A percentile compares a stretch with the other conserved stretches of the same genome.
Conservation (phyloP, 352 stramenopile genomes). For the Globisporangium uncinulatum region DNA sequence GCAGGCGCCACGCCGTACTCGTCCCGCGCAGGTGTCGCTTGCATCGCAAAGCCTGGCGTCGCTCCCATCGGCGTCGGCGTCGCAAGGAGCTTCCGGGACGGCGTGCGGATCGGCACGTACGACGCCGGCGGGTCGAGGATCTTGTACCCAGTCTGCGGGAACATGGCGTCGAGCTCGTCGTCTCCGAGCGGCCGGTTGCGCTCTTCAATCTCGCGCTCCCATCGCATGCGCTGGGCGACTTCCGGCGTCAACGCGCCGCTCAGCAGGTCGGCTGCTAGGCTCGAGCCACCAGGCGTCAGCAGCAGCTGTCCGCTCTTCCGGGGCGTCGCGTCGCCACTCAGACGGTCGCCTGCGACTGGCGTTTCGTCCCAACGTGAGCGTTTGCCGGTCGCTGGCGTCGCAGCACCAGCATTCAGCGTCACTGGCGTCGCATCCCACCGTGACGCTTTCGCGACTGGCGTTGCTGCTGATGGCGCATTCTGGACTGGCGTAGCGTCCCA, state of each 20-base stretch:
- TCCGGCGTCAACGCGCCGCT: slow-evolving; percentile 83
- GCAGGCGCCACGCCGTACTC: slow-evolving; percentile 70
- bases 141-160: slow-evolving; percentile 93
- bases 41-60: slow-evolving; percentile 89
- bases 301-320: slow-evolving; percentile 28
- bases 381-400: slow-evolving; percentile 69
- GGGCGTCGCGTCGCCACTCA: slow-evolving; percentile 37
- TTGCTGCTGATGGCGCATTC: slow-evolving; percentile 16
- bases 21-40: slow-evolving; percentile 67
- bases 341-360: slow-evolving; percentile 48
- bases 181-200: slow-evolving; percentile 94
- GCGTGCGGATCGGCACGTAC: slow-evolving; percentile 96
- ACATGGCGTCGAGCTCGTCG: slow-evolving; percentile 96
- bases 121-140: slow-evolving; percentile 93
- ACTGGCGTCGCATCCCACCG: slow-evolving; percentile 95
- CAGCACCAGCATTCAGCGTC: slow-evolving; percentile 27
- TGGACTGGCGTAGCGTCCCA: slow-evolving; percentile 80
- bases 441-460: slow-evolving; percentile 23
- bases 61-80: slow-evolving; percentile 94
- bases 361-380: slow-evolving; percentile 97
- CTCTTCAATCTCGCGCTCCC: slow-evolving; percentile 96
- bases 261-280: slow-evolving; percentile 46
- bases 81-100: slow-evolving; percentile 91
- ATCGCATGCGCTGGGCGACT: slow-evolving; percentile 89
- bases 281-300: slow-evolving; percentile 68